A percentile compares a stretch with the other conserved stretches of the same genome.
phyloP scores from a whole-genome alignment of 2,329 filamentous ascomycete species.

The Herpomyces periplanetae region DNA sequence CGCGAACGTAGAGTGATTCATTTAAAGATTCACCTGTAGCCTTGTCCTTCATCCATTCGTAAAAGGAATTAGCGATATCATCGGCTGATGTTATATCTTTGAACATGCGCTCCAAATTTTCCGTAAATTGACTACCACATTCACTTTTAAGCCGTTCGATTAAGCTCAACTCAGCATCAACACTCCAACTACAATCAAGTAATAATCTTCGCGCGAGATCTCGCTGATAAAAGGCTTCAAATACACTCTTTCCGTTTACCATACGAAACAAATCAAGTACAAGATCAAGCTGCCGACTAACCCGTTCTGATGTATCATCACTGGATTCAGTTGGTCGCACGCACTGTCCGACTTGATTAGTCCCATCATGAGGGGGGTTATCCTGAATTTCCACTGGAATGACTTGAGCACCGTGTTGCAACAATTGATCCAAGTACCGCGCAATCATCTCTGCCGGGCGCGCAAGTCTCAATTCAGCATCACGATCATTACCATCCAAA shows the following conservation, averaged over 20 bases:
- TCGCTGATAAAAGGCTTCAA: constrained; percentile 97
- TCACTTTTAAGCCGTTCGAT: constrained; percentile 59
- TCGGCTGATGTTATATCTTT: constrained; percentile 76
- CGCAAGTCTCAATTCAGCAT: too few relatives aligned
- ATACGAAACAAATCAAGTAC: constrained; percentile 82
- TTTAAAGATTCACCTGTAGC: constrained; percentile 13
- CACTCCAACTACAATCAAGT: constrained; percentile 65
- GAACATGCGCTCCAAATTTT: constrained; percentile 97
- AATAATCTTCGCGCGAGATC: constrained; percentile 60
- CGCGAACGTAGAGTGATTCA: constrained; percentile 29
- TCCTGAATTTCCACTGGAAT: constrained; percentile 25
- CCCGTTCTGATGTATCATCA: constrained; percentile 17
- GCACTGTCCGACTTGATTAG: constrained; percentile 10
- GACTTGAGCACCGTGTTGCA: constrained; percentile 53
- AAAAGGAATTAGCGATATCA: constrained; percentile 72
- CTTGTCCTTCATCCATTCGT: constrained; percentile 25
- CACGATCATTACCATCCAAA: constrained; percentile 41
- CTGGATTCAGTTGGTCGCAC: neutral
- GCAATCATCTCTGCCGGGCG: constrained; percentile 97
- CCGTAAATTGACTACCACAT: constrained; percentile 71
- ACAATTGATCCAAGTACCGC: constrained; percentile 63
- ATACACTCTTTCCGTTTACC: constrained; percentile 82
- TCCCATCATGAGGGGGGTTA: constrained; percentile 13
- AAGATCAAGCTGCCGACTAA: constrained; percentile 67
- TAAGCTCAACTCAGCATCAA: constrained; percentile 88